A percentile compares a stretch with the other conserved stretches of the same genome.
Evolutionary conservation across 495 filamentous ascomycete genomes (phyloP).

Genomic region (Penicillium cinerascens): DNA sequence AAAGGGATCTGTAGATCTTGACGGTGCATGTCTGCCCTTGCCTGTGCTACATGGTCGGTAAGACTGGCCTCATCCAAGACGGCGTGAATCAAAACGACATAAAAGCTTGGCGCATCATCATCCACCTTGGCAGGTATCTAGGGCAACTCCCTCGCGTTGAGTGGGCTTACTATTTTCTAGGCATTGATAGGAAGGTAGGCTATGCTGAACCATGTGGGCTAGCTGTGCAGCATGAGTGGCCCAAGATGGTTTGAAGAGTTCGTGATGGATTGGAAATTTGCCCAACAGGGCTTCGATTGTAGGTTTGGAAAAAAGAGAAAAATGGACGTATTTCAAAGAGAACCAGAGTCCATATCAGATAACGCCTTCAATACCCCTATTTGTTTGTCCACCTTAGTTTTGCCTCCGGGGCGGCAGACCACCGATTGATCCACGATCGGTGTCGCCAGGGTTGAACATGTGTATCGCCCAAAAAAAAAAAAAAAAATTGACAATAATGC

Average conservation of each 20-base stretch:
- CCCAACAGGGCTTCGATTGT: constrained; percentile 6
- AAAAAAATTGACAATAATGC: background rate
- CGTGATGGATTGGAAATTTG: constrained; percentile 12
- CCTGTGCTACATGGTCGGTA: constrained; percentile 16
- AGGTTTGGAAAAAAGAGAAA: constrained; percentile 4
- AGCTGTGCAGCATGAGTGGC: background rate
- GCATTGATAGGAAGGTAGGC: constrained; percentile 6
- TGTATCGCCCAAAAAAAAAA: constrained; percentile 6
- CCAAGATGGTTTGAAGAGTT: background rate
- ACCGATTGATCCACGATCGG: background rate
- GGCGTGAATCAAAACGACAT: constrained; percentile 33
- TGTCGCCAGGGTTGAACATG: constrained; percentile 8
- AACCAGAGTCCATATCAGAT: constrained; percentile 11
- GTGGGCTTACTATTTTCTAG: constrained; percentile 11
- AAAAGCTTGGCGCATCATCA: constrained; percentile 36
- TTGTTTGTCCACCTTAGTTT: constrained; percentile 11
- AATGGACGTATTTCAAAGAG: constrained; percentile 2
- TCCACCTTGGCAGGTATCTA: constrained; percentile 34
- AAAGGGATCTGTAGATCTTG: constrained; percentile 4
- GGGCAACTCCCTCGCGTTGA: constrained; percentile 23
- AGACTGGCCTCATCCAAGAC: constrained; percentile 23
- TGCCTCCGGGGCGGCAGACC: background rate
- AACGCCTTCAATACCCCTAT: constrained; percentile 21
- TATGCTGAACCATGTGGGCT: constrained; percentile 1
- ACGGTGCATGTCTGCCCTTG: constrained; percentile 3